These are phyloP conservation scores for Amanita phalloides DNA, from an alignment of 768 basidiomycete genomes.

Conservation along the genomic window DNA sequence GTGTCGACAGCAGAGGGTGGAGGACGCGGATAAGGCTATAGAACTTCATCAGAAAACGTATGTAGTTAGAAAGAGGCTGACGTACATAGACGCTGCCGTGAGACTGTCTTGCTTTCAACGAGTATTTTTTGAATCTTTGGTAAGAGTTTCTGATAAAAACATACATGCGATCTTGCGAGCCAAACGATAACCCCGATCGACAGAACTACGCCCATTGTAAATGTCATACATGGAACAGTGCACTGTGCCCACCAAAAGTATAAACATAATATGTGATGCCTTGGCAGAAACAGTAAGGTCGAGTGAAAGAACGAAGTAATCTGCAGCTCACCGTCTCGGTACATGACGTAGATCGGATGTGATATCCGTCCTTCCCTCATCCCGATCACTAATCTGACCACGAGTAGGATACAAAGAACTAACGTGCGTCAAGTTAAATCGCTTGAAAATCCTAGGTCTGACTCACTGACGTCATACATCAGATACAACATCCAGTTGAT, in stretches of 20 bases:
- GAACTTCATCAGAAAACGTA: neutral
- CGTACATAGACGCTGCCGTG: neutral
- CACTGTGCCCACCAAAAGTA: neutral
- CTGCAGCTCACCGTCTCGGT: constrained; percentile 3
- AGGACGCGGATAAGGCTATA: neutral
- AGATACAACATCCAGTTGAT: neutral
- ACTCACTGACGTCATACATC: constrained; percentile 1
- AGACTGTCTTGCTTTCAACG: neutral
- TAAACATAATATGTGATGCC: constrained; percentile 4
- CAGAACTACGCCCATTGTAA: neutral
- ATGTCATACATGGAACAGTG: neutral
- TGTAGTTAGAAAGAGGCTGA: neutral
- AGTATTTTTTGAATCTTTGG: neutral
- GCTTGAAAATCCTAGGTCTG: neutral
- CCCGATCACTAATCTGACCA: neutral
- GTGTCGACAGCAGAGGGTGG: neutral
- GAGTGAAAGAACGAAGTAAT: neutral
- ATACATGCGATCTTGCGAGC: neutral
- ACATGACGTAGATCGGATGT: neutral
- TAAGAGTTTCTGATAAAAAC: neutral
- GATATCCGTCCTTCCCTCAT: neutral
- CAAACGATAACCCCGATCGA: neutral
- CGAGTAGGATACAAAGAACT: neutral
- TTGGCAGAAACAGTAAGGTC: neutral
- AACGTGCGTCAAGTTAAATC: neutral